Evolutionary conservation across 805 yeast genomes (phyloP).

Genomic region (Metschnikowia colocasiae): DNA sequence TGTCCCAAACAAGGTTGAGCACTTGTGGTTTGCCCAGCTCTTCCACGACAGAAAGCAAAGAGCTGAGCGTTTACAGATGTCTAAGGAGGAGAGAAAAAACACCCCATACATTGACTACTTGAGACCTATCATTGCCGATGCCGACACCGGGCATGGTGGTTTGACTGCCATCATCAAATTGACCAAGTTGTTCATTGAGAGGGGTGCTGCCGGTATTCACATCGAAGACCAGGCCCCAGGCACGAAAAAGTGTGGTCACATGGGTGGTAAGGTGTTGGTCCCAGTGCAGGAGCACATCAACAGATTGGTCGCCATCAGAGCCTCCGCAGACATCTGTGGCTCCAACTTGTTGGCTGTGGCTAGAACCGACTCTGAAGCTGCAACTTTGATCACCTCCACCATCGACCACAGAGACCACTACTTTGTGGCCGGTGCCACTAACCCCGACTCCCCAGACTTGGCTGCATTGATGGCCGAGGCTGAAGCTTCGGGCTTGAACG

Average conservation of each 20-base stretch:
- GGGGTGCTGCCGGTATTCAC: slow-evolving; percentile 98
- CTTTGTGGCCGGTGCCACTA: slow-evolving; percentile 86
- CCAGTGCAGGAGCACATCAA: slow-evolving; percentile 97
- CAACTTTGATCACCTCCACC: slow-evolving; percentile 88
- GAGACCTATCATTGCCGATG: slow-evolving; percentile 95
- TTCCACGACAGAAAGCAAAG: slow-evolving; percentile 97
- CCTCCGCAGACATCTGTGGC: slow-evolving; percentile 91
- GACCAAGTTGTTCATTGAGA: slow-evolving; percentile 92
- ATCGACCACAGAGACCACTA: slow-evolving; percentile 94
- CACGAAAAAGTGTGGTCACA: slow-evolving; percentile 97
- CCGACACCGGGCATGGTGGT: slow-evolving; percentile 99
- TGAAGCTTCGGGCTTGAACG: slow-evolving; percentile 68
- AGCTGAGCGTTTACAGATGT: slow-evolving; percentile 65
- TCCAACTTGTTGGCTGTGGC: slow-evolving; percentile 85
- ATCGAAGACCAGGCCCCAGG: slow-evolving; percentile 99
- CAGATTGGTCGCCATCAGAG: slow-evolving; percentile 89
- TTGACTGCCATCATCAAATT: slow-evolving; percentile 92
- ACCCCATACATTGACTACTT: slow-evolving; percentile 78
- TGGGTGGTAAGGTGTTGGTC: slow-evolving; percentile 97
- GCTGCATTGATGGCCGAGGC: slow-evolving; percentile 79
- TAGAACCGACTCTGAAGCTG: slow-evolving; percentile 97
- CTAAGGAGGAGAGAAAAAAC: slow-evolving; percentile 64
- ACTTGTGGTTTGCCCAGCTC: slow-evolving; percentile 91
- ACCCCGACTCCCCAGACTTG: slow-evolving; percentile 72
- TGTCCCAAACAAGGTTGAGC: slow-evolving; percentile 97